Conservation (phyloP, 2,329 filamentous ascomycete genomes). For the Pseudogymnoascus verrucosus region DNA sequence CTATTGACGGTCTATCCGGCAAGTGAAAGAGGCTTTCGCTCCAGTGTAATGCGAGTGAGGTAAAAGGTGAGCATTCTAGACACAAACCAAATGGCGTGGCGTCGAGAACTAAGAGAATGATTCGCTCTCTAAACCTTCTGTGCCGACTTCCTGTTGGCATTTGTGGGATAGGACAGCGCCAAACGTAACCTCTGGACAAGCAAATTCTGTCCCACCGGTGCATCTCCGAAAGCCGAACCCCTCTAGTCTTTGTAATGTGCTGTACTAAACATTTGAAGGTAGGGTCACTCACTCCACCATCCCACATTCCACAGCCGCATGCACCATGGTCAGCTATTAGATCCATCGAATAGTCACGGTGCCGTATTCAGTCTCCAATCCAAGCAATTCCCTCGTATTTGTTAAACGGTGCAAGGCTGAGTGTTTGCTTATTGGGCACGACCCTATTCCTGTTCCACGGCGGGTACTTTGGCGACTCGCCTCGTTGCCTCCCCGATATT, state of each 20-base stretch:
- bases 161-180: not conserved
- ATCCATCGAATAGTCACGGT: not conserved
- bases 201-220: not conserved
- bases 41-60: not conserved
- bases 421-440: constrained; percentile 7
- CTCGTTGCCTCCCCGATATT: constrained; percentile 2
- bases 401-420: not conserved
- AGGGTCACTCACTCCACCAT: not conserved
- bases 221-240: not conserved
- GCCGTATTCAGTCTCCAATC: not conserved
- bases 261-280: not conserved
- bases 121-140: not conserved
- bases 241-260: not conserved
- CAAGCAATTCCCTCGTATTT: not conserved
- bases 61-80: not conserved
- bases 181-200: not conserved
- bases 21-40: not conserved
- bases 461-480: constrained; percentile 1
- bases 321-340: not conserved
- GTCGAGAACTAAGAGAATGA: not conserved
- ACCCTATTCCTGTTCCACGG: constrained; percentile 2
- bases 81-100: constrained; percentile 1
- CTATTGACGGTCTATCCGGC: not conserved
- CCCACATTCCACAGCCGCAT: constrained; percentile 5
- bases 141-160: not conserved